A percentile compares a stretch with the other conserved stretches of the same genome.
phyloP scores from a whole-genome alignment of 2,329 filamentous ascomycete species.

The Nigrospora oryzae region DNA sequence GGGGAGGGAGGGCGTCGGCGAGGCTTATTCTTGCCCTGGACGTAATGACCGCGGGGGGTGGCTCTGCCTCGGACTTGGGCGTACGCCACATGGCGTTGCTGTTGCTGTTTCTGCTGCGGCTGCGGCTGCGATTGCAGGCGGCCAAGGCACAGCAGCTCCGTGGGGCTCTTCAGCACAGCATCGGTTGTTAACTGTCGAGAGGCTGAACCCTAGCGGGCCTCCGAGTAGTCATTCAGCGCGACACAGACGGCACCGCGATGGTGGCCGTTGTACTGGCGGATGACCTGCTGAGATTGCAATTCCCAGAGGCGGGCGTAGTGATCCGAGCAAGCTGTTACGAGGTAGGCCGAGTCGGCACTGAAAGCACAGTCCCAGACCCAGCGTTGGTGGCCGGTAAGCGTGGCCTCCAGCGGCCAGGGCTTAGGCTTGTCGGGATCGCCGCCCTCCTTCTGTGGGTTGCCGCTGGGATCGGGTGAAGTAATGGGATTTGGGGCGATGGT shows the following conservation, averaged over 20 bases:
- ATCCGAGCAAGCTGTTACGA: constrained; percentile 88
- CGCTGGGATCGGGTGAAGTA: constrained; percentile 4
- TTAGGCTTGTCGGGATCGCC: constrained; percentile 24
- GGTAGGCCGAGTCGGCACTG: constrained; percentile 83
- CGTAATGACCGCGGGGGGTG: not conserved
- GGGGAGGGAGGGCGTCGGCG: not conserved
- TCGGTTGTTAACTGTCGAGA: not conserved
- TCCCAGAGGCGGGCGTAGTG: constrained; percentile 93
- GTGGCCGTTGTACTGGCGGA: constrained; percentile 91
- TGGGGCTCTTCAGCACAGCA: not conserved
- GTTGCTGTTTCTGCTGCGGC: not conserved
- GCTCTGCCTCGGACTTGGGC: not conserved
- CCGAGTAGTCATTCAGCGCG: constrained; percentile 78
- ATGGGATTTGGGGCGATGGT: not conserved
- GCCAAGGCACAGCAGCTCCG: not conserved
- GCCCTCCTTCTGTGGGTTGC: constrained; percentile 5
- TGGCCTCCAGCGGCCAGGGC: constrained; percentile 75
- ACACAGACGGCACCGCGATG: constrained; percentile 89
- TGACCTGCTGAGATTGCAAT: constrained; percentile 76
- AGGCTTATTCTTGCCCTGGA: not conserved
- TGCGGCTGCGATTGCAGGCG: not conserved
- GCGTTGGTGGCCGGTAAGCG: constrained; percentile 80
- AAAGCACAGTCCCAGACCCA: constrained; percentile 99
- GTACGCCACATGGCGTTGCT: not conserved
- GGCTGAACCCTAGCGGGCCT: constrained; percentile 30